Base-by-base conservation (phyloP, 257 asterid genomes). In the Solanum paucissectum region DNA sequence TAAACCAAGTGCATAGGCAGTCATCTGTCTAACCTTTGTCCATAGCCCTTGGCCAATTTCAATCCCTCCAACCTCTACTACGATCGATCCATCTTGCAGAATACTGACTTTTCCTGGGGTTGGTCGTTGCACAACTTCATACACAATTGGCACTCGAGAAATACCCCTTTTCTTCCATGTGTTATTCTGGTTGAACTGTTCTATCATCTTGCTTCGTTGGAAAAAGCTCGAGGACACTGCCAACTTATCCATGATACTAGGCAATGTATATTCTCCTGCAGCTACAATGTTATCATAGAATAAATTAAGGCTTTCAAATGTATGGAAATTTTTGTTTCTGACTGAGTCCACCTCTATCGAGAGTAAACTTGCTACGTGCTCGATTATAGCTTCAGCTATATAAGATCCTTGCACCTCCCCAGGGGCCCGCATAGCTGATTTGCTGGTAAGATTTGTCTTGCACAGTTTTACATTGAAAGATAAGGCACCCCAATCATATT, bases 1-100 rank as follows among this genome's bases (percentile, higher is more conserved):
- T 44, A 72, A 88, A 89, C 98, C 79, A 29, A 94, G 92, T 55
- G 92, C 94, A 87, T 92, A 93, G 7, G 96, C 98, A 7, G 96
- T 88, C 86, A 90, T 92, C 87, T 95, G 96, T 68, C 12, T 68
- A 68, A 68, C 37, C 75, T 68, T 68, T 29, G 75, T 68, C 37
- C 37, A 68, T 29, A 95, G 93, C 89, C 98, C 98, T 88, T 95
- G 98, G 13, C 98, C 98, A 68, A 95, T 21, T 49, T 94, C 98
- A 79, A 94, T 90, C 66, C 98, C 98, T 79, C 98, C 98, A 21
- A 94, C 94, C 91, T 95, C 98, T 2, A 94, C 96, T 44, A 91
- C 95, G 29, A 93, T 86, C 1, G 95, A 92, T 18, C 98, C 95
- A 87, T 95, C 98, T 83, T 88, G 66, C 32, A 95, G 94, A 42